Evolutionary conservation across 2,329 filamentous ascomycete species (phyloP), one percentile per base, ranked within the genome.

Genomic region (Aspergillus clavatus): DNA sequence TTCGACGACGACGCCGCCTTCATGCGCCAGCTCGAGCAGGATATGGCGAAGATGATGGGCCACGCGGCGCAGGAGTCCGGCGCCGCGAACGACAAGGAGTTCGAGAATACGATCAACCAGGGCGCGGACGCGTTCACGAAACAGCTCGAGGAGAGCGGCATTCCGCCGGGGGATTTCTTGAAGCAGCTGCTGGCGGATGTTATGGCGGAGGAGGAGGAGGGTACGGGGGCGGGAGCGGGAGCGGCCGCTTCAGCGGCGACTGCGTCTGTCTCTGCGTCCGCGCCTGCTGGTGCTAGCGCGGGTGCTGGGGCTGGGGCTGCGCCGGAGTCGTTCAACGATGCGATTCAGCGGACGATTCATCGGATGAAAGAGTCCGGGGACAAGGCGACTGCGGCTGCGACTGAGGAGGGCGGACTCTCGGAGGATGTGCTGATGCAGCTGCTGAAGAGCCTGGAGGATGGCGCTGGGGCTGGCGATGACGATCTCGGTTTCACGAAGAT

Each of bases 401-500:
- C 84, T 11, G 61, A 67, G 1, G 77, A 84, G 2, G 83, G 31
- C 8, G 31, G 82, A 1, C 78, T 83, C 5, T 75, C 78, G 5
- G 83, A 95, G 53, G 90, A 96, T 64, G 82, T 97, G 60, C 75
- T 98, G 35, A 83, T 87, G n/a, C 87, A 96, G 65, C 83, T 98
- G 75, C 78, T 98, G 60, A 93, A 93, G 67, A 87, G 93, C 51
- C 84, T 96, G 72, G 86, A 88, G 59, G 78, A 79, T 18, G 77
- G 81, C 6, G 78, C 77, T 19, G 67, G 74, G 1, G 73, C 70
- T 5, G 75, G 67, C 0, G 83, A 80, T 7, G 71, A 73, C 48
- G 89, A 96, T 45, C 89, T 93, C 58, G 89, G 95, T 57, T 87
- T 97, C 59, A 89, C 88, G 46, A 91, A 95, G 72, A 89, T 97